Conservation (phyloP, 176 grass and related monocot genomes). For the Raddia guianensis region DNA sequence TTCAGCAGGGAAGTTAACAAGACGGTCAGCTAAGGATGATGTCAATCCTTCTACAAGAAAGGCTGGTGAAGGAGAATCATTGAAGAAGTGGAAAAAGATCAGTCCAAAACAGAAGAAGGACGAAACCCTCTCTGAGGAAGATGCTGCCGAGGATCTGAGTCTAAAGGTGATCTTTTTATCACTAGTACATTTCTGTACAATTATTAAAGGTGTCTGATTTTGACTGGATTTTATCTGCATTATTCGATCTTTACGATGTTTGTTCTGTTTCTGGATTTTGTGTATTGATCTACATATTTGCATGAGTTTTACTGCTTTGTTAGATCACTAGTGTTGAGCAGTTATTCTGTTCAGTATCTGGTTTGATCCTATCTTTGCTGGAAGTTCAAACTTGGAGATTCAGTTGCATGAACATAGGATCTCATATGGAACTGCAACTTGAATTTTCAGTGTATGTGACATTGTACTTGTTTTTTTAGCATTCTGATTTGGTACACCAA, state of each 20-base stretch:
- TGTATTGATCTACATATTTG: neutral
- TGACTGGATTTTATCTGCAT: neutral
- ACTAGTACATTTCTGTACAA: constrained; percentile 18
- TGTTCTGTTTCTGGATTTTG: neutral
- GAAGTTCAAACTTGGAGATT: constrained; percentile 2
- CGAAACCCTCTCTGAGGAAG: constrained; percentile 38
- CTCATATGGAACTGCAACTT: constrained; percentile 7
- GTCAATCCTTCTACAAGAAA: constrained; percentile 43
- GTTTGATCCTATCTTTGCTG: neutral
- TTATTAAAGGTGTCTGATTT: constrained; percentile 25
- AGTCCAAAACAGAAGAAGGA: constrained; percentile 50
- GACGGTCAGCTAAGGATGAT: constrained; percentile 50
- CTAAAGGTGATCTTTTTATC: constrained; percentile 51
- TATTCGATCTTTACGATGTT: neutral
- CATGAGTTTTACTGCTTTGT: constrained; percentile 1
- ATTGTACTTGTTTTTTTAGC: constrained; percentile 17
- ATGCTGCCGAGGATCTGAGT: constrained; percentile 39
- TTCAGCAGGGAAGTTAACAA: constrained; percentile 56
- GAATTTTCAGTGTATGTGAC: constrained; percentile 9
- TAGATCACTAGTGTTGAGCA: neutral
- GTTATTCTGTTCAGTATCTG: neutral
- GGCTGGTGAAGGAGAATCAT: constrained; percentile 52
- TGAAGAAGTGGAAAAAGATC: constrained; percentile 50
- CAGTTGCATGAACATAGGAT: neutral
- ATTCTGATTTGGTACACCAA: constrained; percentile 23